Percentiles rank a stretch among this genome's conserved stretches.
These are phyloP conservation scores for Euphorbia lathyris DNA, from an alignment of 345 rosid species.

Conservation along the genomic window DNA sequence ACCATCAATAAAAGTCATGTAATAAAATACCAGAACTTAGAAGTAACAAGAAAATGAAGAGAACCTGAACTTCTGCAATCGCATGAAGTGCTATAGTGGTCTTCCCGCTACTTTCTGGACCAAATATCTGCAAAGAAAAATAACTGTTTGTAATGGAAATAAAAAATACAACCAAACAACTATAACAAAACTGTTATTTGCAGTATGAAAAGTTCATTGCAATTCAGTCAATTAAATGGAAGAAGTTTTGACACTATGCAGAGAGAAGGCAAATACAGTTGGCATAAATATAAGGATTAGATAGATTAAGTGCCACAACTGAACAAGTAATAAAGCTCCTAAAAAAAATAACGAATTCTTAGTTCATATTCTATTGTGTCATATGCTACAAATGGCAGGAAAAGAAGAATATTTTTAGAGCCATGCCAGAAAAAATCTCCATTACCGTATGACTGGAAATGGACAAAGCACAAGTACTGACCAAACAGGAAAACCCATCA, in stretches of 20 bases:
- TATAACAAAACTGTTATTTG: background rate
- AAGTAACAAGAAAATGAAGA: conserved; percentile 9
- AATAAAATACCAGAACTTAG: conserved; percentile 8
- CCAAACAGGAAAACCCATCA: background rate
- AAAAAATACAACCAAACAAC: background rate
- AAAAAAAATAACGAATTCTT: background rate
- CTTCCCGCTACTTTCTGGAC: conserved; percentile 97
- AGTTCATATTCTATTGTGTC: background rate
- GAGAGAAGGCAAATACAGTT: background rate
- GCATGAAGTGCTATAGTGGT: conserved; percentile 97
- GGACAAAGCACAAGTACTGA: background rate
- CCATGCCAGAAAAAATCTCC: background rate
- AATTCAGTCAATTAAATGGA: background rate
- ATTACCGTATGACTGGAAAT: background rate
- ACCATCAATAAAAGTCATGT: background rate
- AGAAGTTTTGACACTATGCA: background rate
- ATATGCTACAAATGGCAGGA: background rate
- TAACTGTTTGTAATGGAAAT: background rate
- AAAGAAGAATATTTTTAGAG: too few species aligned
- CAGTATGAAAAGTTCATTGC: background rate
- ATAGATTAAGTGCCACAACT: background rate
- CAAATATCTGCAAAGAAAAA: conserved; percentile 60
- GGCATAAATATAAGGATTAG: background rate
- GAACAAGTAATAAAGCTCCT: background rate
- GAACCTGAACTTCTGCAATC: conserved; percentile 96